Conservation (phyloP, 768 basidiomycete genomes). For the Rhodocollybia butyracea region DNA sequence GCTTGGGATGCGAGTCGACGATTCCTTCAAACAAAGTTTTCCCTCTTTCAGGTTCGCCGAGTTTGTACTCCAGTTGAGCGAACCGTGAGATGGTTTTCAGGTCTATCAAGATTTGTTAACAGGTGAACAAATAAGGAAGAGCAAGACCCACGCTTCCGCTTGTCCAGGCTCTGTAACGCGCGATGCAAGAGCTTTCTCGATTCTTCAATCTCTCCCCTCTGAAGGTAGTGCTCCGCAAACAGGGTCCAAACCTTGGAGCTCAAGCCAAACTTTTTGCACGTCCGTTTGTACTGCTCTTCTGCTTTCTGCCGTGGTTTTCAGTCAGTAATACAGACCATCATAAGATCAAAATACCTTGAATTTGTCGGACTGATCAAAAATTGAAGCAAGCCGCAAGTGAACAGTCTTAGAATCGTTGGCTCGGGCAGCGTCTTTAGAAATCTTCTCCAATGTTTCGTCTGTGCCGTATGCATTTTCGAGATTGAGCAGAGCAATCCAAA, state of each 20-base stretch:
- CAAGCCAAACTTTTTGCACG: conserved; percentile 91
- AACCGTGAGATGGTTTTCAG: conserved; percentile 94
- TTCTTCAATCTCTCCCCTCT: conserved; percentile 68
- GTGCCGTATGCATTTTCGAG: conserved; percentile 92
- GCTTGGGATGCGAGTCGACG: conserved; percentile 91
- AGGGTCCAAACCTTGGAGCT: conserved; percentile 94
- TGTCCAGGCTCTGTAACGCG: conserved; percentile 86
- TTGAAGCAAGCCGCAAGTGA: conserved; percentile 78
- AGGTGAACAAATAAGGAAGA: neutral
- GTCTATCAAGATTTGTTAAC: conserved; percentile 46
- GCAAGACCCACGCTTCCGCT: conserved; percentile 78
- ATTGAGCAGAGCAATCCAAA: conserved; percentile 96
- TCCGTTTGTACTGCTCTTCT: conserved; percentile 87
- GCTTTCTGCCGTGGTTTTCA: conserved; percentile 57
- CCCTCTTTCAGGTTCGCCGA: conserved; percentile 91
- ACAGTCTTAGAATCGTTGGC: conserved; percentile 93
- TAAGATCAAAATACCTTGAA: conserved; percentile 49
- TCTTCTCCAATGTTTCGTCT: conserved; percentile 70
- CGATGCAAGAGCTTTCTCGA: conserved; percentile 85
- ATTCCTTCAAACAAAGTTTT: conserved; percentile 97
- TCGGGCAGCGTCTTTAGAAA: conserved; percentile 87
- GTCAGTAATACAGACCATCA: neutral
- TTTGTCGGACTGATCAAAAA: conserved; percentile 84
- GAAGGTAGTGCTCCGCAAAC: conserved; percentile 81
- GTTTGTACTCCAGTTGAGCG: conserved; percentile 92